Evolutionary conservation across 331 rosid species (phyloP).

Genomic region (Rosa hybrid): DNA sequence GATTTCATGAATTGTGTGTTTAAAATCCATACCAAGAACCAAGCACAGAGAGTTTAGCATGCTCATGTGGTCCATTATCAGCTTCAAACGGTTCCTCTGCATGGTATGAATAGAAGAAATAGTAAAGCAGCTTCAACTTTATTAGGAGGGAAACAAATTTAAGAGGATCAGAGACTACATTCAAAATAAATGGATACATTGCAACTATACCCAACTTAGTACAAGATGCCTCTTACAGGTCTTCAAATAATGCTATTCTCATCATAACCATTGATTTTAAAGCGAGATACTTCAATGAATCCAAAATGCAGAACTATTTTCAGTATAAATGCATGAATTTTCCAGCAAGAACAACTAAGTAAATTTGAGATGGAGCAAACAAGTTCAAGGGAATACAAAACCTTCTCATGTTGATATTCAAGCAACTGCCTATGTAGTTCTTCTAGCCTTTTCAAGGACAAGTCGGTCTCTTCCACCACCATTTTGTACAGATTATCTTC

Average conservation of each 20-base stretch:
- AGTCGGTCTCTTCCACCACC: conserved; percentile 51
- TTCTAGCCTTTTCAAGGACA: conserved; percentile 54
- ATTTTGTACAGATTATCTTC: conserved; percentile 30
- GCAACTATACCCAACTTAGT: background rate
- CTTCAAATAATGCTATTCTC: background rate
- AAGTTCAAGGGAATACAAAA: conserved; percentile 20
- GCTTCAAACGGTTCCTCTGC: conserved; percentile 58
- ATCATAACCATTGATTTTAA: background rate
- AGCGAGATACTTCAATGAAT: background rate
- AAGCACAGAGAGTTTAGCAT: conserved; percentile 35
- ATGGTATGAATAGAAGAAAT: conserved; percentile 1
- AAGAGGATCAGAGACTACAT: background rate
- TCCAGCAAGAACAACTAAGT: background rate
- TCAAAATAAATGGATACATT: background rate
- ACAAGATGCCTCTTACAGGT: background rate
- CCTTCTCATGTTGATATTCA: conserved; percentile 65
- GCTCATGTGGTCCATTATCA: conserved; percentile 40
- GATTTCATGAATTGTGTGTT: conserved; percentile 28
- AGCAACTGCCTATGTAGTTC: conserved; percentile 44
- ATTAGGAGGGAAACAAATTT: background rate
- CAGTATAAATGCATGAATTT: background rate
- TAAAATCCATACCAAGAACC: conserved; percentile 48
- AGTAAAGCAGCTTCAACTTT: background rate
- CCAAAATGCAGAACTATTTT: background rate
- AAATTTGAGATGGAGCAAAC: background rate